A percentile compares a stretch with the other conserved stretches of the same genome.
These are phyloP conservation scores for Eutypa lata DNA, from an alignment of 2,329 filamentous ascomycete species.

Conservation along the genomic window DNA sequence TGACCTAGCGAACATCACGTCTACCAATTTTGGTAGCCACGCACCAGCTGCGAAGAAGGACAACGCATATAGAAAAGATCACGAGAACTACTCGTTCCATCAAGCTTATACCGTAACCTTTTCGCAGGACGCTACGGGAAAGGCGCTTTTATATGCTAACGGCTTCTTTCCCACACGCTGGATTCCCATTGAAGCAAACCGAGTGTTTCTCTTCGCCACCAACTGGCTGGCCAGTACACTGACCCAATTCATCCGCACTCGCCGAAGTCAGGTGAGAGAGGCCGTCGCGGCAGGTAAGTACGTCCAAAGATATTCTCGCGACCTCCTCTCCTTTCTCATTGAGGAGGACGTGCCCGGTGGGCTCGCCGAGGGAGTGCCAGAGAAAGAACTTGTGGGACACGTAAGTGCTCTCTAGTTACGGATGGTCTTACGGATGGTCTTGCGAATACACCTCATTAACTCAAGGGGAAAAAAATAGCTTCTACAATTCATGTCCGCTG, in stretches of 20 bases:
- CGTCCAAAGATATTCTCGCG: conserved; percentile 1
- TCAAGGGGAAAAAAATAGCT: no score
- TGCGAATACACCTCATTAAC: neutral
- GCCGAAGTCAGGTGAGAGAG: neutral
- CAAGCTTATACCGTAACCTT: conserved; percentile 10
- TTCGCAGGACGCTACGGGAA: conserved; percentile 1
- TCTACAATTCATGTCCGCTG: conserved; percentile 33
- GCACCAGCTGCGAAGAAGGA: neutral
- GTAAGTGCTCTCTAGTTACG: conserved; percentile 4
- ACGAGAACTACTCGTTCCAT: conserved; percentile 6
- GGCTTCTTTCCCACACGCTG: conserved; percentile 12
- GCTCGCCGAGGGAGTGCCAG: conserved; percentile 14
- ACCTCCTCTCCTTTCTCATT: conserved; percentile 7
- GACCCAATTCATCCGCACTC: neutral
- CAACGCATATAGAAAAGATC: neutral
- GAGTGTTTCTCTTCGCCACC: conserved; percentile 7
- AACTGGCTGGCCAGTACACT: conserved; percentile 9
- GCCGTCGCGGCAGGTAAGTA: conserved; percentile 1
- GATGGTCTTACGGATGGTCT: neutral
- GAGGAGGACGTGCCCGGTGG: conserved; percentile 7
- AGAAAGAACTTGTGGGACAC: conserved; percentile 25
- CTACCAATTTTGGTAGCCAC: neutral
- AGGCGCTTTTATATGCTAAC: conserved; percentile 8
- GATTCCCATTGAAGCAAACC: conserved; percentile 11
- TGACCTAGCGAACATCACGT: conserved; percentile 4